These are phyloP conservation scores for Candida chauliodis DNA, from an alignment of 805 yeast genomes.

Conservation along the genomic window DNA sequence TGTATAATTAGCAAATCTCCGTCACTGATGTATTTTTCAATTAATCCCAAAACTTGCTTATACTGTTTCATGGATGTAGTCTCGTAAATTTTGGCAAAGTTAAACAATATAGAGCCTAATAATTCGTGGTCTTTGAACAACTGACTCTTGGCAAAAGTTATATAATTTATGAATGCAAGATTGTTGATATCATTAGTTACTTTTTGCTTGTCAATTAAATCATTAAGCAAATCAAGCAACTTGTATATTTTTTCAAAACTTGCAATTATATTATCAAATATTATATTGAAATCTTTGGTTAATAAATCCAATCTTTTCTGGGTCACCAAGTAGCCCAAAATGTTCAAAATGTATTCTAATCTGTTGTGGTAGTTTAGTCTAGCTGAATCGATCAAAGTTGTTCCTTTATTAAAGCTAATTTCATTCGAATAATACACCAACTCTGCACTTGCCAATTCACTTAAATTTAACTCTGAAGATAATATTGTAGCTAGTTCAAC, in stretches of 20 bases:
- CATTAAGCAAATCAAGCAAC: constrained; percentile 52
- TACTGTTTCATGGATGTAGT: constrained; percentile 31
- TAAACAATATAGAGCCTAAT: constrained; percentile 61
- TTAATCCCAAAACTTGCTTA: constrained; percentile 39
- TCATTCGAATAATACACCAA: constrained; percentile 48
- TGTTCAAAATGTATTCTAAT: constrained; percentile 69
- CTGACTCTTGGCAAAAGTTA: constrained; percentile 59
- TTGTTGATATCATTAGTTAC: constrained; percentile 50
- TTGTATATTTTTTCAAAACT: constrained; percentile 59
- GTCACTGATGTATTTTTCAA: constrained; percentile 43
- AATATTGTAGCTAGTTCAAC: constrained; percentile 59
- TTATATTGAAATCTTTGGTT: constrained; percentile 11
- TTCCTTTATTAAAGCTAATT: constrained; percentile 42
- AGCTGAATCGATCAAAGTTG: constrained; percentile 55
- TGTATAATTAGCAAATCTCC: constrained; percentile 66
- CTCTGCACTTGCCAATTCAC: constrained; percentile 75
- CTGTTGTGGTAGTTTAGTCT: constrained; percentile 66
- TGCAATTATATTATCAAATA: constrained; percentile 44
- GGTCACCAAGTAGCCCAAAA: constrained; percentile 36
- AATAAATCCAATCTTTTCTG: constrained; percentile 21
- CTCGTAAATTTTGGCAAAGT: constrained; percentile 41
- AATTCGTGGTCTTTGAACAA: constrained; percentile 66
- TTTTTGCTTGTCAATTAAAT: constrained; percentile 42
- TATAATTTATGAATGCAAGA: constrained; percentile 32
- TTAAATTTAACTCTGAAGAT: constrained; percentile 49